Evolutionary conservation across 148 eudicot genomes (phyloP).

Genomic region (Agrostemma githago): DNA sequence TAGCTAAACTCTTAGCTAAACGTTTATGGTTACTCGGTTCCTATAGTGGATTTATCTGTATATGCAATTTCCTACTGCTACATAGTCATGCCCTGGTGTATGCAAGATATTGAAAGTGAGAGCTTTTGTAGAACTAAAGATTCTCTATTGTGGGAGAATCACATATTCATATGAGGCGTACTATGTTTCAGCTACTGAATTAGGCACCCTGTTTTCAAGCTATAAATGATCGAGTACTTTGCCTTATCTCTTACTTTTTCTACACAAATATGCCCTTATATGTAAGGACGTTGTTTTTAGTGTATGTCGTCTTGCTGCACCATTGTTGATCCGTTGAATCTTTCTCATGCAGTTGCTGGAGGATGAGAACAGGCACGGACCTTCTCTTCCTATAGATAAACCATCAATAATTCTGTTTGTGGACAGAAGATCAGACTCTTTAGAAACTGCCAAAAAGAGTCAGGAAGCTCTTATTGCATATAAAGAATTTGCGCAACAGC

Average conservation of each 20-base stretch:
- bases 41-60: not conserved
- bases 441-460: conserved; percentile 43
- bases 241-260: not conserved
- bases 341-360: conserved; percentile 51
- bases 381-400: conserved; percentile 58
- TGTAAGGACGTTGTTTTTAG: not conserved
- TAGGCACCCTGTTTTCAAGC: not conserved
- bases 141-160: not conserved
- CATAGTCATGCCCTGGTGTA: not conserved
- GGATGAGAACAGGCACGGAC: conserved; percentile 39
- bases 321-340: not conserved
- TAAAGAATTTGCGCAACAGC: conserved; percentile 51
- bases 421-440: conserved; percentile 63
- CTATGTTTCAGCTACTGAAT: not conserved
- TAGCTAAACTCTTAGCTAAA: not conserved
- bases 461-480: conserved; percentile 54
- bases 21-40: not conserved
- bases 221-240: not conserved
- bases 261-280: not conserved
- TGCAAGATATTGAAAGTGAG: not conserved
- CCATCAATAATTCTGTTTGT: conserved; percentile 75
- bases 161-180: not conserved
- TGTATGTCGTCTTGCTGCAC: not conserved
- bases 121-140: not conserved
- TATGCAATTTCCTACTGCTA: not conserved